These are phyloP conservation scores for Schizochytrium sp. DNA, from an alignment of 108 stramenopile genomes.

Conservation along the genomic window DNA sequence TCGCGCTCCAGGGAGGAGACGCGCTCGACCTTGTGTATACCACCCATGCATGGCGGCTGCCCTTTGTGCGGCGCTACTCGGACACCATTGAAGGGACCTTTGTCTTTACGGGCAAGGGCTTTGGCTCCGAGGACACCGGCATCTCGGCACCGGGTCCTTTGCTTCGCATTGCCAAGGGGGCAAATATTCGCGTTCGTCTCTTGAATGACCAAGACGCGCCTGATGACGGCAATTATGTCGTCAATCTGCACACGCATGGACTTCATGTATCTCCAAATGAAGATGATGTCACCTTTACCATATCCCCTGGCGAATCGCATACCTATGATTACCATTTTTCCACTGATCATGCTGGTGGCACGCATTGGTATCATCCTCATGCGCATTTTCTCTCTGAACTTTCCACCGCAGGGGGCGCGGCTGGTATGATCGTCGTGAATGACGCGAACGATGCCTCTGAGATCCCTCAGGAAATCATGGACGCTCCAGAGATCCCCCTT, in stretches of 20 bases:
- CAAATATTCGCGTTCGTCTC: neutral
- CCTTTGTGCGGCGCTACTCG: neutral
- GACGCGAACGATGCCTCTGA: neutral
- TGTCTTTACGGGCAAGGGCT: neutral
- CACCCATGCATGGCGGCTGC: neutral
- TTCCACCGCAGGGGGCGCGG: neutral
- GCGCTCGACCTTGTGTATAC: too few species aligned
- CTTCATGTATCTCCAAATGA: neutral
- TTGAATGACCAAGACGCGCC: neutral
- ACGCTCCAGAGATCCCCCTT: neutral
- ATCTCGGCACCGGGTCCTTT: neutral
- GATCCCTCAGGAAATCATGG: neutral
- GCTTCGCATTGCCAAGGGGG: neutral
- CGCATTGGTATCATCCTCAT: neutral
- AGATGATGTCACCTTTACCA: neutral
- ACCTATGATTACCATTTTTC: neutral
- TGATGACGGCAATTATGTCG: neutral
- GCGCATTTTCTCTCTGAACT: neutral
- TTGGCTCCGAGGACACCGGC: neutral
- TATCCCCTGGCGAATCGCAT: neutral
- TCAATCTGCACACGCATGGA: neutral
- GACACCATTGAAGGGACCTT: neutral
- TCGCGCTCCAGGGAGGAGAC: too few species aligned
- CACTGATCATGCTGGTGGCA: neutral
- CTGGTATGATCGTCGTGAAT: neutral